Conservation (phyloP, 2,329 filamentous ascomycete species). For the Periconia digitata region DNA sequence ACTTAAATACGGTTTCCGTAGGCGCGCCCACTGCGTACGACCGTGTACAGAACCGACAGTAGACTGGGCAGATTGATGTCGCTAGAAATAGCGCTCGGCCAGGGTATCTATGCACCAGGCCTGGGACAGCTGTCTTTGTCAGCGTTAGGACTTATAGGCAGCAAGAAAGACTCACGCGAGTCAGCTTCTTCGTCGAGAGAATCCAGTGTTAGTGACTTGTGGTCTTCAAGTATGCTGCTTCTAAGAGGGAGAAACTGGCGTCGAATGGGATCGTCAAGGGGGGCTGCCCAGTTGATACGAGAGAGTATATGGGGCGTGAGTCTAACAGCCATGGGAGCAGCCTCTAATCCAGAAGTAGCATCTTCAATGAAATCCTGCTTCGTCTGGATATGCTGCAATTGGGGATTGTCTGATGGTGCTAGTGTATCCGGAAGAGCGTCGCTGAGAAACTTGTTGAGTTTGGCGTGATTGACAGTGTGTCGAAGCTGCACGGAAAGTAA, state of each 20-base stretch:
- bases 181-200: slow-evolving; percentile 61
- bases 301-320: slow-evolving; percentile 63
- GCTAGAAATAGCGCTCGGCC: slow-evolving; percentile 67
- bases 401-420: too few species aligned
- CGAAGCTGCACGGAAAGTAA: too few species aligned
- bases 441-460: too few species aligned
- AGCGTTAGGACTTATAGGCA: too few species aligned
- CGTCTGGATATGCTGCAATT: slow-evolving; percentile 47
- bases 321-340: slow-evolving; percentile 62
- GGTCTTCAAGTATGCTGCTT: slow-evolving; percentile 57
- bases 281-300: slow-evolving; percentile 60
- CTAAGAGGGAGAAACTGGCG: slow-evolving; percentile 62
- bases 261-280: too few species aligned
- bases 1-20: too few species aligned
- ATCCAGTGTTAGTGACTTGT: slow-evolving; percentile 57
- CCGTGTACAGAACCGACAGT: slow-evolving; percentile 64
- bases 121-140: too few species aligned
- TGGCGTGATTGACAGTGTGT: too few species aligned
- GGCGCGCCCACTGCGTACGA: slow-evolving; percentile 60
- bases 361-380: slow-evolving; percentile 58
- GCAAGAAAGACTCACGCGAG: too few species aligned
- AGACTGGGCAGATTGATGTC: slow-evolving; percentile 62
- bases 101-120: slow-evolving; percentile 63
- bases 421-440: too few species aligned
- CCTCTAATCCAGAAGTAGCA: slow-evolving; percentile 54